These are phyloP conservation scores for Oryza meyeriana DNA, from an alignment of 176 grass and related monocot genomes.

Conservation along the genomic window DNA sequence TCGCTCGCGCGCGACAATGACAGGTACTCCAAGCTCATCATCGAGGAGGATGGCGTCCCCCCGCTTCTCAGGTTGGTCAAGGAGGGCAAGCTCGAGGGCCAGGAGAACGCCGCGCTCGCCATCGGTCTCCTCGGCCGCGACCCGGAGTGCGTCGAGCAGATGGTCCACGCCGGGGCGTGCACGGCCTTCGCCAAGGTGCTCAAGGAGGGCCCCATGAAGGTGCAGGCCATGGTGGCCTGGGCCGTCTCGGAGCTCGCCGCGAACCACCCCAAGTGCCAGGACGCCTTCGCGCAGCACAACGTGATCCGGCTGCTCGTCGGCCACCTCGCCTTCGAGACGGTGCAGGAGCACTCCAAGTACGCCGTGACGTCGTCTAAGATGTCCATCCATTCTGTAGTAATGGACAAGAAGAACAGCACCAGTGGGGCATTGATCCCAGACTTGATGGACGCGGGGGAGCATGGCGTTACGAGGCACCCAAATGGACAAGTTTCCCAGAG, in stretches of 20 bases:
- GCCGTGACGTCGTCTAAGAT: constrained; percentile 65
- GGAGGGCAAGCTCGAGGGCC: constrained; percentile 67
- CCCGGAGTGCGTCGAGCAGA: constrained; percentile 86
- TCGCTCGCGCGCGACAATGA: constrained; percentile 89
- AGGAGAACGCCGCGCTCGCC: constrained; percentile 82
- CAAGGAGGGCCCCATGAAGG: constrained; percentile 92
- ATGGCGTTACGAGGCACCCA: constrained; percentile 30
- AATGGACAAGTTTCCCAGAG: constrained; percentile 11
- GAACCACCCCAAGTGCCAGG: constrained; percentile 79
- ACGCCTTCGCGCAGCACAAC: constrained; percentile 78
- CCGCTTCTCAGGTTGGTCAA: constrained; percentile 80
- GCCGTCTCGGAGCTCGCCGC: constrained; percentile 84
- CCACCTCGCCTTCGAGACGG: constrained; percentile 89
- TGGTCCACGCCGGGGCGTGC: constrained; percentile 71
- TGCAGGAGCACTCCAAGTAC: constrained; percentile 97
- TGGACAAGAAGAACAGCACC: constrained; percentile 77
- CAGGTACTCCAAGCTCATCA: constrained; percentile 89
- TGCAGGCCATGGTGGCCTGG: constrained; percentile 90
- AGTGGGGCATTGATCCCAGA: not conserved
- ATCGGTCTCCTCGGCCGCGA: constrained; percentile 85
- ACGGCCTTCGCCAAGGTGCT: constrained; percentile 83
- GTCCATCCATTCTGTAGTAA: constrained; percentile 77
- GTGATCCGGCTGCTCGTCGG: constrained; percentile 73
- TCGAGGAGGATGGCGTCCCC: constrained; percentile 86
- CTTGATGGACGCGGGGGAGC: constrained; percentile 39